phyloP scores from a whole-genome alignment of 2,329 filamentous ascomycete species.

The Exophiala viscosa region DNA sequence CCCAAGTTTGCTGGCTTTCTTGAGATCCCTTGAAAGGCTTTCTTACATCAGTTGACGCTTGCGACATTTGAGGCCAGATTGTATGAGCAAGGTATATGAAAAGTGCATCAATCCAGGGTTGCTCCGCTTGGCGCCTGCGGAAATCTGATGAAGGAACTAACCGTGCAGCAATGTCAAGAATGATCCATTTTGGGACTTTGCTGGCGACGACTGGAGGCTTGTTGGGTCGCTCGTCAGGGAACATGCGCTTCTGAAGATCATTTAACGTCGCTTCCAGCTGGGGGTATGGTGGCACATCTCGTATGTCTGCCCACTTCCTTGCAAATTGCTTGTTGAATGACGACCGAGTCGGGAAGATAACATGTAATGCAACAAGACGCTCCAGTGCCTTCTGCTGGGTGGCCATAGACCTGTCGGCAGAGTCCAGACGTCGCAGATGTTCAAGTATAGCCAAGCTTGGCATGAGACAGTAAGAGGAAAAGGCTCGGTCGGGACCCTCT shows the following conservation, averaged over 20 bases:
- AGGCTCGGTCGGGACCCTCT: conserved; percentile 16
- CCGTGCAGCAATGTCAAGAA: conserved; percentile 36
- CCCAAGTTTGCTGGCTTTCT: conserved; percentile 32
- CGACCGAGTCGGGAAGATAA: conserved; percentile 34
- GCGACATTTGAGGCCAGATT: conserved; percentile 33
- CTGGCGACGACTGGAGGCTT: neutral
- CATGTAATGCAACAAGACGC: conserved; percentile 33
- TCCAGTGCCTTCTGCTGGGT: conserved; percentile 27
- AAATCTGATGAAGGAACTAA: conserved; percentile 43
- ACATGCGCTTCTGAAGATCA: conserved; percentile 4
- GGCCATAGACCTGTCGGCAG: neutral
- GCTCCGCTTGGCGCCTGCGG: conserved; percentile 43
- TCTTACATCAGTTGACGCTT: conserved; percentile 7
- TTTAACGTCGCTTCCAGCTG: conserved; percentile 16
- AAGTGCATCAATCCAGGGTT: conserved; percentile 49
- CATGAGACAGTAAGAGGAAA: conserved; percentile 29
- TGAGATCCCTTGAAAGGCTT: conserved; percentile 14
- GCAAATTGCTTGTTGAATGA: conserved; percentile 20
- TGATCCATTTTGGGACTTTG: conserved; percentile 4
- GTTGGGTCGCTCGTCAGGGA: neutral
- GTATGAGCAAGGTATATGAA: conserved; percentile 43
- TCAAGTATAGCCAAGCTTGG: conserved; percentile 31
- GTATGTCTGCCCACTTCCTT: conserved; percentile 17
- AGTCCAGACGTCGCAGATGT: neutral
- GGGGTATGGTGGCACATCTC: conserved; percentile 14